Conservation (phyloP, 176 grass and related monocot species). For the Juncus inflexus region DNA sequence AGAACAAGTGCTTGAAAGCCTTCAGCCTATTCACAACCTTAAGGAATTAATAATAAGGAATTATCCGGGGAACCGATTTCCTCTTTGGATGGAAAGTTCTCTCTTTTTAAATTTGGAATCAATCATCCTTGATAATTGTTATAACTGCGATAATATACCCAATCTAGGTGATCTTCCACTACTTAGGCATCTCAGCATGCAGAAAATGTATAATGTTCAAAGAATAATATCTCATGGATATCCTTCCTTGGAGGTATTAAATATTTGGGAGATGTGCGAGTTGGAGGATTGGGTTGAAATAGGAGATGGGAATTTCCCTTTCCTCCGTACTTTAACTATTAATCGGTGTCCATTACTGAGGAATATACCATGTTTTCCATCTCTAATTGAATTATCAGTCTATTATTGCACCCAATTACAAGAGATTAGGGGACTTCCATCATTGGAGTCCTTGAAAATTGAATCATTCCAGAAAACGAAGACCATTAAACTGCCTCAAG, state of each 20-base stretch:
- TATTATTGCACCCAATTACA: slow-evolving; percentile 23
- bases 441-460: slow-evolving; percentile 23
- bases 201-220: slow-evolving; percentile 21
- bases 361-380: slow-evolving; percentile 24
- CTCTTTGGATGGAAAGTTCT: slow-evolving; percentile 16
- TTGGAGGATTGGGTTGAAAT: slow-evolving; percentile 28
- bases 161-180: slow-evolving; percentile 16
- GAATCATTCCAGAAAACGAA: slow-evolving; percentile 22
- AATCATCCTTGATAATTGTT: slow-evolving; percentile 25
- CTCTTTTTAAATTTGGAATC: slow-evolving; percentile 19
- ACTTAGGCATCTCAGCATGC: slow-evolving; percentile 24
- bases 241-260: slow-evolving; percentile 20
- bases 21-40: slow-evolving; percentile 25
- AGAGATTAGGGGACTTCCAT: slow-evolving; percentile 15
- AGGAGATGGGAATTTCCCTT: slow-evolving; percentile 22
- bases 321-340: slow-evolving; percentile 24
- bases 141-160: slow-evolving; percentile 28
- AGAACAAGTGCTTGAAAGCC: slow-evolving; percentile 31
- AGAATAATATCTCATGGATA: slow-evolving; percentile 26
- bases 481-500: slow-evolving; percentile 1
- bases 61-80: slow-evolving; percentile 28
- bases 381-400: slow-evolving; percentile 23
- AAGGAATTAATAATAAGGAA: slow-evolving; percentile 32
- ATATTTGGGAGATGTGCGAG: slow-evolving; percentile 38
- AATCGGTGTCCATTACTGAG: slow-evolving; percentile 19